phyloP scores from a whole-genome alignment of 805 yeast species.

The Huiozyma naganishii region DNA sequence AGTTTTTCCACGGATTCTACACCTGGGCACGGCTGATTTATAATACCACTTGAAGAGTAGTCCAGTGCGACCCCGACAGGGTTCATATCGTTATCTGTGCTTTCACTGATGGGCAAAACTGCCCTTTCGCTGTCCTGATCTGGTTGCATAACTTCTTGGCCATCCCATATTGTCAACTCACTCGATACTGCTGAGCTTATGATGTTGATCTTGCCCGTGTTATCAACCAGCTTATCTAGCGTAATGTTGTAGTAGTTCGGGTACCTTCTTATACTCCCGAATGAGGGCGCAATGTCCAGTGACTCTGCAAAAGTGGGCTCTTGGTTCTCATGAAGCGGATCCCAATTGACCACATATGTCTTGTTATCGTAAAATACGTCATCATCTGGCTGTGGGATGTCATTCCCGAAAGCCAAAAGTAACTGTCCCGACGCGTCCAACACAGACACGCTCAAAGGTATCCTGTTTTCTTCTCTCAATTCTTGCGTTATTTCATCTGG shows the following conservation, averaged over 20 bases:
- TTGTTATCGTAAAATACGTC: constrained; percentile 23
- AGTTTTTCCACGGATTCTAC: constrained; percentile 49
- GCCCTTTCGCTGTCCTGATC: constrained; percentile 66
- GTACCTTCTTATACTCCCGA: constrained; percentile 38
- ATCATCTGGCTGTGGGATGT: constrained; percentile 2
- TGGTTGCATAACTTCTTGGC: constrained; percentile 32
- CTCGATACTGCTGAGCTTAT: constrained; percentile 55
- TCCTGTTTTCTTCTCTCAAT: constrained; percentile 23
- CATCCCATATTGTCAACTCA: constrained; percentile 43
- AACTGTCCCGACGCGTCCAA: constrained; percentile 4
- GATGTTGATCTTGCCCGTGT: constrained; percentile 29
- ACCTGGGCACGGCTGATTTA: constrained; percentile 45
- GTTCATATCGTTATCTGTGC: constrained; percentile 54
- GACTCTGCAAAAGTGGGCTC: constrained; percentile 22
- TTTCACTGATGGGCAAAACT: constrained; percentile 58
- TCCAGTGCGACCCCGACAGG: constrained; percentile 66
- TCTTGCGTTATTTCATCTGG: constrained; percentile 22
- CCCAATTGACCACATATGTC: constrained; percentile 12
- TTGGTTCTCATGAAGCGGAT: too few species aligned
- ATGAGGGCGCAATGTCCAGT: constrained; percentile 41
- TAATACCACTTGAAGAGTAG: constrained; percentile 33
- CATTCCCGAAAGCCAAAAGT: too few species aligned
- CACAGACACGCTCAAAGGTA: constrained; percentile 15
- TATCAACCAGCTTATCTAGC: constrained; percentile 33
- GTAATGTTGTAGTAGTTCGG: constrained; percentile 35